Evolutionary conservation across 2,329 filamentous ascomycete species (phyloP).

Genomic region (Aspergillus latus): DNA sequence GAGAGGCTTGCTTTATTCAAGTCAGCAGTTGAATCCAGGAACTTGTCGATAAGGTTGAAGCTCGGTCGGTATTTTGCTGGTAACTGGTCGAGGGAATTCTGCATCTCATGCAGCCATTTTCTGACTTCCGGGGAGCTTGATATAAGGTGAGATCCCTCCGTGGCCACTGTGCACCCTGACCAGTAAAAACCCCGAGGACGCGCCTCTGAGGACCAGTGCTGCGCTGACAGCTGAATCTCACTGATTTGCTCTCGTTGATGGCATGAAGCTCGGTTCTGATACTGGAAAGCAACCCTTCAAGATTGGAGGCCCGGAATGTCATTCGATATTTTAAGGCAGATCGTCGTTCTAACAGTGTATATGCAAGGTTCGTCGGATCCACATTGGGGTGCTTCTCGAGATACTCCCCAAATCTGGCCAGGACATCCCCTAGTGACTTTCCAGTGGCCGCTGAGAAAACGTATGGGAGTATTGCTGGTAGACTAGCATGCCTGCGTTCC

Average conservation of each 20-base stretch:
- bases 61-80: background rate
- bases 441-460: too few relatives aligned
- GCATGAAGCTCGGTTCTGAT: too few relatives aligned
- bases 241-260: background rate
- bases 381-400: too few relatives aligned
- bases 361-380: too few relatives aligned
- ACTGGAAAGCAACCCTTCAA: too few relatives aligned
- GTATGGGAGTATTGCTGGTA: too few relatives aligned
- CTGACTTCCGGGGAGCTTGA: background rate
- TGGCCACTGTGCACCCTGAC: slow-evolving; percentile 26
- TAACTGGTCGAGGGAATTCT: background rate
- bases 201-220: background rate
- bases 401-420: too few relatives aligned
- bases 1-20: slow-evolving; percentile 13
- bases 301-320: too few relatives aligned
- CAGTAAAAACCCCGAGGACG: slow-evolving; percentile 23
- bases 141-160: slow-evolving; percentile 2
- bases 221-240: background rate
- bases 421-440: too few relatives aligned
- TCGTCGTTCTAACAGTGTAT: too few relatives aligned
- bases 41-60: background rate
- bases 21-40: background rate
- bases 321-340: too few relatives aligned
- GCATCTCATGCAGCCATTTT: background rate
- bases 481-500: background rate